phyloP scores from a whole-genome alignment of 805 yeast genomes.

The Metschnikowia gelsemii region DNA sequence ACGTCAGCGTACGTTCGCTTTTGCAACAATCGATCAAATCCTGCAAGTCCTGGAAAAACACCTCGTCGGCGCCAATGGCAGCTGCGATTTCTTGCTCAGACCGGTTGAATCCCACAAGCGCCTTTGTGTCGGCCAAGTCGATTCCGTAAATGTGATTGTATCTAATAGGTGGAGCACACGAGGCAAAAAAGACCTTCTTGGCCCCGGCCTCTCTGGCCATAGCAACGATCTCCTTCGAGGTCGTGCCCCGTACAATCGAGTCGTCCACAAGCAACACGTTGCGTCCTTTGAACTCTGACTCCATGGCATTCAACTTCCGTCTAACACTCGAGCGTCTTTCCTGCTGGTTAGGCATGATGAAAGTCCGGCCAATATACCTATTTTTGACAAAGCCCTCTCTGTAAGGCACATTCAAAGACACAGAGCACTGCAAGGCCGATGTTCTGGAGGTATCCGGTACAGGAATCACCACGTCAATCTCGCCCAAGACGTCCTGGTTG shows the following conservation, averaged over 20 bases:
- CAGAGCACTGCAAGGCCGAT: conserved; percentile 90
- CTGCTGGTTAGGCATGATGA: conserved; percentile 97
- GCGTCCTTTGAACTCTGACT: conserved; percentile 80
- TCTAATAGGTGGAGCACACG: conserved; percentile 98
- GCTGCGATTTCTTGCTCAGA: conserved; percentile 71
- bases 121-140: conserved; percentile 93
- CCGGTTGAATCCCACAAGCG: conserved; percentile 83
- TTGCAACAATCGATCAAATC: conserved; percentile 82
- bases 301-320: conserved; percentile 95
- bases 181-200: conserved; percentile 88
- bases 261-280: conserved; percentile 92
- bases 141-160: conserved; percentile 96
- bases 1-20: conserved; percentile 52
- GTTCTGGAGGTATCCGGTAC: conserved; percentile 99
- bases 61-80: conserved; percentile 85
- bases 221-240: conserved; percentile 90
- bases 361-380: conserved; percentile 95
- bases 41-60: conserved; percentile 80
- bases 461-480: conserved; percentile 92
- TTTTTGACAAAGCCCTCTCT: conserved; percentile 97
- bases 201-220: conserved; percentile 99
- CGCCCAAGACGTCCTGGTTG: conserved; percentile 43
- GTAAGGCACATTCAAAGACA: conserved; percentile 73
- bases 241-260: conserved; percentile 96
- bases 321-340: conserved; percentile 93